These are phyloP conservation scores for Blastocladiella britannica DNA, from an alignment of 192 early-diverging fungal species.

Conservation along the genomic window DNA sequence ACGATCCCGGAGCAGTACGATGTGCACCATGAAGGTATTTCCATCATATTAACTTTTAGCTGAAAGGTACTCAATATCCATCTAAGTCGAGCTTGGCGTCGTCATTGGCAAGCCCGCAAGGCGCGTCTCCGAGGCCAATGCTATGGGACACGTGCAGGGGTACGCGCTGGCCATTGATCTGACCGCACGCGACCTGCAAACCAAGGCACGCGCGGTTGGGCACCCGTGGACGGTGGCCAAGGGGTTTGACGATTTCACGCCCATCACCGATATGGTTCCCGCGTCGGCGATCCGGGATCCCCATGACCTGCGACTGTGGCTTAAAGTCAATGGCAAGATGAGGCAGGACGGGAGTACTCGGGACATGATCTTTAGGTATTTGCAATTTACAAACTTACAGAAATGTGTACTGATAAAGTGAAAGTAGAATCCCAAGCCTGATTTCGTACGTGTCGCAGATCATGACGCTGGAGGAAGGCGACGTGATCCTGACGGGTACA, in stretches of 20 bases:
- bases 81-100: conserved; percentile 67
- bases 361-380: conserved; percentile 83
- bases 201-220: too few species aligned
- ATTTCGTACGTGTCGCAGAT: conserved; percentile 61
- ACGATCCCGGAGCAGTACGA: conserved; percentile 55
- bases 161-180: conserved; percentile 79
- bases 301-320: conserved; percentile 47
- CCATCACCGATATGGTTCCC: conserved; percentile 63
- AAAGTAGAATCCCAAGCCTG: conserved; percentile 51
- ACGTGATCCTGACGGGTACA: conserved; percentile 68
- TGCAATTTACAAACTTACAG: too few species aligned
- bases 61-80: too few species aligned
- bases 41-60: conserved; percentile 4
- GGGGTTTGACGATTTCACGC: conserved; percentile 86
- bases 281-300: conserved; percentile 46
- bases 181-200: conserved; percentile 72
- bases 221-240: conserved; percentile 85
- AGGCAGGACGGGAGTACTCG: conserved; percentile 66
- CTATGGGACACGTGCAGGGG: conserved; percentile 43
- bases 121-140: conserved; percentile 41
- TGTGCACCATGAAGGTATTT: conserved; percentile 61
- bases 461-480: conserved; percentile 75
- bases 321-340: conserved; percentile 50
- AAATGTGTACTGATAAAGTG: too few species aligned
- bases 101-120: conserved; percentile 65